phyloP scores from a whole-genome alignment of 148 eudicot species.

The Silene latifolia region DNA sequence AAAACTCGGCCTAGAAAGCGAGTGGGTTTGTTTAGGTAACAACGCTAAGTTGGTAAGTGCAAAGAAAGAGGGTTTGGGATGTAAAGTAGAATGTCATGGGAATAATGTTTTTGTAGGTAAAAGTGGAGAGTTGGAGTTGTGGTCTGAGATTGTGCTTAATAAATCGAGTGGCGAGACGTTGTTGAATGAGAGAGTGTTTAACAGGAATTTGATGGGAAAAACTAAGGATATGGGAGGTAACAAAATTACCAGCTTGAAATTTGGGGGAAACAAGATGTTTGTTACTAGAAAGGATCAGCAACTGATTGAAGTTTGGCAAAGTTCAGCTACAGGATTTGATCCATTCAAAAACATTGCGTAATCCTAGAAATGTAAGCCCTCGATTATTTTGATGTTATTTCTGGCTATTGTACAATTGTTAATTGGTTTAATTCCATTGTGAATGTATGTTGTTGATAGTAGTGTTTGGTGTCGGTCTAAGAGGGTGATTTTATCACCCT shows the following conservation, averaged over 20 bases:
- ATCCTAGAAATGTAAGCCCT: neutral
- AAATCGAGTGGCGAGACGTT: constrained; percentile 32
- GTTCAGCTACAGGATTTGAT: constrained; percentile 41
- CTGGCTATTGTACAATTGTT: too few species aligned
- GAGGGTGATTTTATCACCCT: too few species aligned
- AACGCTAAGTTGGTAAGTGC: constrained; percentile 38
- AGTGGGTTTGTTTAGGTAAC: constrained; percentile 83
- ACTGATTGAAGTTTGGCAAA: constrained; percentile 82
- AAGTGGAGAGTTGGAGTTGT: constrained; percentile 71
- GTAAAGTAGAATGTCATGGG: constrained; percentile 67
- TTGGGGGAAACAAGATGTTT: constrained; percentile 95
- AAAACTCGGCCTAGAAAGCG: constrained; percentile 34
- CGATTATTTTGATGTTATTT: too few species aligned
- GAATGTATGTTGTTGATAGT: too few species aligned
- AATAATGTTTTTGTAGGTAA: constrained; percentile 62
- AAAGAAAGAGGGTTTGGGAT: constrained; percentile 79
- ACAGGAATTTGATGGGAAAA: constrained; percentile 74
- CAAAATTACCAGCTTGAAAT: constrained; percentile 51
- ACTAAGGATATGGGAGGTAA: constrained; percentile 59
- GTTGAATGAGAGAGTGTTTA: constrained; percentile 50
- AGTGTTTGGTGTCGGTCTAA: too few species aligned
- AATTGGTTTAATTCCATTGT: too few species aligned
- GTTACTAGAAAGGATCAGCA: constrained; percentile 79
- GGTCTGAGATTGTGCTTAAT: constrained; percentile 56
- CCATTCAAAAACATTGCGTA: neutral